A percentile compares a stretch with the other conserved stretches of the same genome.
Conservation (phyloP, 345 rosid genomes). For the Euclidium syriacum region DNA sequence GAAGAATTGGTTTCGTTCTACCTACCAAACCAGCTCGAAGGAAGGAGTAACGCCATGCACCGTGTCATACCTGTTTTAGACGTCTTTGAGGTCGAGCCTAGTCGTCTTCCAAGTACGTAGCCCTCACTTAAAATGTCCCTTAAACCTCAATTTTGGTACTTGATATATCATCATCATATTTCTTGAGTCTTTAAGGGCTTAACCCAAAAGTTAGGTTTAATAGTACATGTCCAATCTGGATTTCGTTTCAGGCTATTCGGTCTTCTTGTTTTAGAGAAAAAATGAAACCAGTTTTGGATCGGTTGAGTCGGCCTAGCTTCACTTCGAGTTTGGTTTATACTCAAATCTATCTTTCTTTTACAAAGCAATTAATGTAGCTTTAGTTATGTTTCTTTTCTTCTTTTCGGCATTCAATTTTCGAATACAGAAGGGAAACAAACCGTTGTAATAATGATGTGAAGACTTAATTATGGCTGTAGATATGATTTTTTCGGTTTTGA, state of each 20-base stretch:
- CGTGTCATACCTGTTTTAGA: constrained; percentile 56
- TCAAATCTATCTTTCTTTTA: too few relatives aligned
- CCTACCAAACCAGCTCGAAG: constrained; percentile 62
- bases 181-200: not conserved
- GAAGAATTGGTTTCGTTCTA: constrained; percentile 84
- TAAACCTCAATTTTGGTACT: not conserved
- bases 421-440: too few relatives aligned
- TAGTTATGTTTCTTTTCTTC: too few relatives aligned
- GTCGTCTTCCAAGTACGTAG: constrained; percentile 62
- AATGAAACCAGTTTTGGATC: not conserved
- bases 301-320: too few relatives aligned
- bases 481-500: not conserved
- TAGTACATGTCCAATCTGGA: not conserved
- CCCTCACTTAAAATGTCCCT: not conserved
- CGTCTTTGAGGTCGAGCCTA: constrained; percentile 63
- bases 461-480: too few relatives aligned
- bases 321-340: too few relatives aligned
- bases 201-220: not conserved
- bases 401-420: too few relatives aligned
- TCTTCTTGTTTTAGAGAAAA: not conserved
- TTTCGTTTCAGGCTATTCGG: not conserved
- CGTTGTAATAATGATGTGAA: too few relatives aligned
- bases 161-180: not conserved
- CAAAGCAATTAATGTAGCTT: too few relatives aligned
- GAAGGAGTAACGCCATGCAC: constrained; percentile 38